phyloP scores from a whole-genome alignment of 2,329 filamentous ascomycete genomes.

The Chaetomiaceae sp. region DNA sequence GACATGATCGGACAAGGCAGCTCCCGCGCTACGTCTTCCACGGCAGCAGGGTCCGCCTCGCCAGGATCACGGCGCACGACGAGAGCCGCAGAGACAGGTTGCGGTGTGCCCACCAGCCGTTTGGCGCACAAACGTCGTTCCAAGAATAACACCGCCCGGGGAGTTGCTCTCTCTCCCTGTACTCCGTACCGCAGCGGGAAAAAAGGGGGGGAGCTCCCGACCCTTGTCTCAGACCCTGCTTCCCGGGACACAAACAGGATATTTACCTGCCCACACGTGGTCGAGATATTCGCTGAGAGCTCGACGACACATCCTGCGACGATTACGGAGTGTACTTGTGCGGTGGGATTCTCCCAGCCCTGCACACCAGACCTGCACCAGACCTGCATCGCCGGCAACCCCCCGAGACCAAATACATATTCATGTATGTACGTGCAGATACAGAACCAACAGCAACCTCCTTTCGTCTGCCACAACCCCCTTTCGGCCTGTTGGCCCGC shows the following conservation, averaged over 20 bases:
- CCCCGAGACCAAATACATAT: too few species aligned
- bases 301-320: slow-evolving; percentile 5
- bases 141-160: too few species aligned
- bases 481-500: too few species aligned
- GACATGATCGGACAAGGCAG: neutral
- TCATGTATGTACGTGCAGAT: too few species aligned
- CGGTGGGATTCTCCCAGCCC: too few species aligned
- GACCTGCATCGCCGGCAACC: too few species aligned
- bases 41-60: neutral
- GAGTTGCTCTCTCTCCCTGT: neutral
- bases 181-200: neutral
- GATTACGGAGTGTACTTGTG: neutral
- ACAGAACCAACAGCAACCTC: too few species aligned
- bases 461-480: too few species aligned
- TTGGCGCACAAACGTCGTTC: neutral
- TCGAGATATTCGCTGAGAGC: slow-evolving; percentile 12
- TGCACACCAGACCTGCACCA: too few species aligned
- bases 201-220: neutral
- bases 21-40: neutral
- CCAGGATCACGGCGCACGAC: neutral
- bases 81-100: neutral
- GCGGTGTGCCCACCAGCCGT: neutral
- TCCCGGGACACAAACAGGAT: neutral
- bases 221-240: slow-evolving; percentile 6
- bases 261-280: slow-evolving; percentile 17